A percentile compares a stretch with the other conserved stretches of the same genome.
phyloP scores from a whole-genome alignment of 1,284 basidiomycete species.

The Ustanciosporium gigantosporum region DNA sequence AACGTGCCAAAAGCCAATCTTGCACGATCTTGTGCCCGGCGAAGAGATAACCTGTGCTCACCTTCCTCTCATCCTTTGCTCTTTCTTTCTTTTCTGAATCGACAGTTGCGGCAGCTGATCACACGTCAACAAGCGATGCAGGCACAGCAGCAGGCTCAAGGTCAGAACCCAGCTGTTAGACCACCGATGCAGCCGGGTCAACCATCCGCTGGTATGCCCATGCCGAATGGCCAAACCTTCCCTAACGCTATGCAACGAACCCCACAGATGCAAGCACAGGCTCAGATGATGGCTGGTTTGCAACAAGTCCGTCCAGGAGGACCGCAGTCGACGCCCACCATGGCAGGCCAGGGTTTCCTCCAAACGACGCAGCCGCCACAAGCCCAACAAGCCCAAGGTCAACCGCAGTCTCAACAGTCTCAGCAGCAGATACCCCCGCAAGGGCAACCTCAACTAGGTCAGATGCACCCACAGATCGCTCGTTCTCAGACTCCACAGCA shows the following conservation, averaged over 20 bases:
- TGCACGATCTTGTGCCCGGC: too few relatives aligned
- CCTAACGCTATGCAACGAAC: constrained; percentile 39
- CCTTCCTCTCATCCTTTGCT: neutral
- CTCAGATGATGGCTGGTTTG: constrained; percentile 42
- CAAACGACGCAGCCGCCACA: constrained; percentile 14
- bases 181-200: constrained; percentile 42
- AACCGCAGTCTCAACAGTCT: constrained; percentile 2
- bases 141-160: constrained; percentile 42
- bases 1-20: too few relatives aligned
- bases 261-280: constrained; percentile 42
- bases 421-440: constrained; percentile 15
- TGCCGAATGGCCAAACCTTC: constrained; percentile 28
- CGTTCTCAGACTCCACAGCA: constrained; percentile 14
- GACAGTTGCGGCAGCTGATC: constrained; percentile 38
- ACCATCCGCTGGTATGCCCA: constrained; percentile 16
- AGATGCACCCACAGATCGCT: neutral
- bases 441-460: constrained; percentile 2
- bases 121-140: constrained; percentile 41
- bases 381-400: constrained; percentile 9
- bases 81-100: too few relatives aligned
- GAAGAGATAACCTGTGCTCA: neutral
- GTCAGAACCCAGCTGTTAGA: constrained; percentile 25
- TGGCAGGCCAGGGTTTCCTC: constrained; percentile 22
- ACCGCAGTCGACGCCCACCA: constrained; percentile 23
- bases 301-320: constrained; percentile 29